These are phyloP conservation scores for Flaveria ramosissima DNA, from an alignment of 129 eudicot genomes.

Conservation along the genomic window DNA sequence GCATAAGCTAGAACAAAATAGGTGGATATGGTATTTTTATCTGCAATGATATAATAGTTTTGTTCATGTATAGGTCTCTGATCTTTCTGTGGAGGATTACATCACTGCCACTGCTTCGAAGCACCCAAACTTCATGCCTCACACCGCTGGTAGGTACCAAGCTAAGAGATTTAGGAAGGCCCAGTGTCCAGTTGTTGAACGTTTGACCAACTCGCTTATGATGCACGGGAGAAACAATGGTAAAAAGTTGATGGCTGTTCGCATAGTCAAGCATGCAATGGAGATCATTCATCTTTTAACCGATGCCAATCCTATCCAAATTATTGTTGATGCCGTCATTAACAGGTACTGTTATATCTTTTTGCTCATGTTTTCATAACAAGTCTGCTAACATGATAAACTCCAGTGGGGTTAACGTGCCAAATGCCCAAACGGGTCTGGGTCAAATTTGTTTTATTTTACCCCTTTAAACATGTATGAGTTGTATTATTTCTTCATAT, in stretches of 20 bases:
- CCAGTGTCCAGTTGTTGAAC: conserved; percentile 1
- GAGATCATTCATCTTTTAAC: conserved; percentile 16
- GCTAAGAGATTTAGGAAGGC: conserved; percentile 13
- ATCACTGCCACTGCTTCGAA: conserved; percentile 16
- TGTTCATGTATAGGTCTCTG: conserved; percentile 1
- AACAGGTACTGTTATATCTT: not conserved
- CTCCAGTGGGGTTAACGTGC: no score
- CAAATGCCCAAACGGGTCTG: no score
- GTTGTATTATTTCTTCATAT: no score
- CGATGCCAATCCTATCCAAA: conserved; percentile 12
- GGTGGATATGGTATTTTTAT: not conserved
- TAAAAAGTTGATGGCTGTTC: conserved; percentile 13
- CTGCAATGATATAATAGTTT: not conserved
- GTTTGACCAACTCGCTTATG: conserved; percentile 11
- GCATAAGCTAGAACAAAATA: not conserved
- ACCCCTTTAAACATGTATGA: no score
- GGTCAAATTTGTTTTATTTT: no score
- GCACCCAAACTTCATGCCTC: conserved; percentile 22
- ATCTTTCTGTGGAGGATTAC: conserved; percentile 21
- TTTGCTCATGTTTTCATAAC: not conserved
- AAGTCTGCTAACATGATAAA: no score
- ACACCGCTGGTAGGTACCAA: conserved; percentile 13
- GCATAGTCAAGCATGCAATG: conserved; percentile 17
- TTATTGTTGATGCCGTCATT: conserved; percentile 3
- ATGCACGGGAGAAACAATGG: conserved; percentile 13